Conservation (phyloP, 2,329 filamentous ascomycete species). For the Graphilbum sp. region DNA sequence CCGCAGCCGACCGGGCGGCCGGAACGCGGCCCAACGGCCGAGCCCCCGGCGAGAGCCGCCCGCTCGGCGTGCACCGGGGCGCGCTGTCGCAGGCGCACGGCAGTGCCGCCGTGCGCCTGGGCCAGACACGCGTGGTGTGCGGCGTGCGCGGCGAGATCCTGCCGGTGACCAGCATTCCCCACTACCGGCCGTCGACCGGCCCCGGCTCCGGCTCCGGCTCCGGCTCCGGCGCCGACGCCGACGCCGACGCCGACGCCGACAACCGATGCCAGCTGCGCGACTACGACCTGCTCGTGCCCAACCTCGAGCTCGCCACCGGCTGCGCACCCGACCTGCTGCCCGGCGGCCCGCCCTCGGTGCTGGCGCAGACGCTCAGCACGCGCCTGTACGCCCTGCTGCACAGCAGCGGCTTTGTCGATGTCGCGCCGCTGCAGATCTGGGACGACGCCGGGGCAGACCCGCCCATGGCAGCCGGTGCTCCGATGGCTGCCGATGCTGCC, state of each 20-base stretch:
- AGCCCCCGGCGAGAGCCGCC: constrained; percentile 48
- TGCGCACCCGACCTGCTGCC: constrained; percentile 76
- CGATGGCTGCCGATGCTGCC: constrained; percentile 6
- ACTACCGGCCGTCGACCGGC: constrained; percentile 33
- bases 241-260: constrained; percentile 6
- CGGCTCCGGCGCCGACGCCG: not conserved
- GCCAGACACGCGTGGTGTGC: constrained; percentile 89
- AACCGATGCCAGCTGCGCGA: constrained; percentile 33
- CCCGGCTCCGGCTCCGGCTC: not conserved
- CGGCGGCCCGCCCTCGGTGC: constrained; percentile 60
- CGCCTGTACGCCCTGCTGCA: constrained; percentile 64
- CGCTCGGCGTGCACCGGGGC: constrained; percentile 62
- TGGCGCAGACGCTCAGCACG: constrained; percentile 75
- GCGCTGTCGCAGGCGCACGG: constrained; percentile 82
- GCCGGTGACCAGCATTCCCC: constrained; percentile 55
- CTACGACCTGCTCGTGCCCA: constrained; percentile 71
- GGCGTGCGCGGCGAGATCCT: constrained; percentile 80
- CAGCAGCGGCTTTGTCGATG: constrained; percentile 47
- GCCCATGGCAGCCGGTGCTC: constrained; percentile 1
- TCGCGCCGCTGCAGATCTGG: constrained; percentile 57
- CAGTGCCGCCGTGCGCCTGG: constrained; percentile 72
- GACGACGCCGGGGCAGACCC: constrained; percentile 29
- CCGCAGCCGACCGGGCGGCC: constrained; percentile 15
- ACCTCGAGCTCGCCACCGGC: constrained; percentile 82
- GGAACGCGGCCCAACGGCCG: constrained; percentile 72